Evolutionary conservation across 2,329 filamentous ascomycete genomes (phyloP).

Genomic region (Domatiomyces catenatus): DNA sequence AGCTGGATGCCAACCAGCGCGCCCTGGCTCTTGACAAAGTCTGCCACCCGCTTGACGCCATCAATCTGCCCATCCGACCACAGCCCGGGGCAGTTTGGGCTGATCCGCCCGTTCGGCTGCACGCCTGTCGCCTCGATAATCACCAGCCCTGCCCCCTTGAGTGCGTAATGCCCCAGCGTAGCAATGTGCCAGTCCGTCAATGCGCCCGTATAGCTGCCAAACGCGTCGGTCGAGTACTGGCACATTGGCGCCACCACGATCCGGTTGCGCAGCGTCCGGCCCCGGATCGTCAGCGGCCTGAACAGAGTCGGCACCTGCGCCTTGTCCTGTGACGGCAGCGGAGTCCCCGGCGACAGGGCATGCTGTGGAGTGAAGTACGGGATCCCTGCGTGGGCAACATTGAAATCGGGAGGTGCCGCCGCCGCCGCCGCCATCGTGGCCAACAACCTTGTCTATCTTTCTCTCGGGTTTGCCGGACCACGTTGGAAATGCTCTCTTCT

Average conservation of each 20-base stretch:
- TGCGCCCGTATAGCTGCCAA: slow-evolving; percentile 24
- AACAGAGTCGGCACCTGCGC: slow-evolving; percentile 14
- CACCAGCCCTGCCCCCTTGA: slow-evolving; percentile 15
- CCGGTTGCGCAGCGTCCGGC: slow-evolving; percentile 40
- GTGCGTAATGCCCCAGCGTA: slow-evolving; percentile 21
- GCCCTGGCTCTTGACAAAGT: slow-evolving; percentile 66
- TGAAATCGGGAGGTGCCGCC: slow-evolving; percentile 2
- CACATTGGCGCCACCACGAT: slow-evolving; percentile 45
- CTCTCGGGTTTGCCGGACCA: neutral
- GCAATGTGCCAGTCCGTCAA: slow-evolving; percentile 31
- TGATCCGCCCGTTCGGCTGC: slow-evolving; percentile 61
- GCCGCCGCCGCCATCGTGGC: too few relatives aligned
- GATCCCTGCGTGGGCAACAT: slow-evolving; percentile 11
- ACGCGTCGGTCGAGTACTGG: slow-evolving; percentile 27
- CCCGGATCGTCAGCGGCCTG: slow-evolving; percentile 38
- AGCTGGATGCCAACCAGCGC: slow-evolving; percentile 68
- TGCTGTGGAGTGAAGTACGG: slow-evolving; percentile 16
- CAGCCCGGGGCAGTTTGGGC: slow-evolving; percentile 31
- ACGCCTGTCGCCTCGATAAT: slow-evolving; percentile 66
- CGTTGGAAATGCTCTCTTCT: too few relatives aligned
- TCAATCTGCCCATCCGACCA: slow-evolving; percentile 24
- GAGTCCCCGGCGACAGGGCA: slow-evolving; percentile 7
- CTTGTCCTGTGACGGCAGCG: slow-evolving; percentile 3
- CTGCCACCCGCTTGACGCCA: slow-evolving; percentile 43
- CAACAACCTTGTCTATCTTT: neutral